Evolutionary conservation across 1,284 basidiomycete genomes (phyloP).

Genomic region (Moesziomyces globuligerus): DNA sequence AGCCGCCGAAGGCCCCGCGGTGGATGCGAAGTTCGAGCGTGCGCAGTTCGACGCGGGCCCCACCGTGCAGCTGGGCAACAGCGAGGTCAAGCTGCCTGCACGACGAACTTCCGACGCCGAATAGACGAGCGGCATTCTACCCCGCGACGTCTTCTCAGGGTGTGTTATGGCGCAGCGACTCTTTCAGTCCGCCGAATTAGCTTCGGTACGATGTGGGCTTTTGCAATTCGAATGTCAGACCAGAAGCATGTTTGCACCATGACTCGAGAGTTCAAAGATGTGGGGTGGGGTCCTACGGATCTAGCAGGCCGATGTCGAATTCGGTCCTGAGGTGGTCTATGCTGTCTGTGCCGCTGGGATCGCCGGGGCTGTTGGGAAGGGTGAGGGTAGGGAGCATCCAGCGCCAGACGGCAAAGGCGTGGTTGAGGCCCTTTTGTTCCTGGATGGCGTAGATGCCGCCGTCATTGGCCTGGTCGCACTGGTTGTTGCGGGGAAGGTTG

Average conservation of each 20-base stretch:
- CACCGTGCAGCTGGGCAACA: slow-evolving; percentile 16
- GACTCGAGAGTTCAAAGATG: no score
- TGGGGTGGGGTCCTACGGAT: slow-evolving; percentile 17
- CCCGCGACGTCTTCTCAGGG: neutral
- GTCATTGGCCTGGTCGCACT: slow-evolving; percentile 43
- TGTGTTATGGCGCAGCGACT: no score
- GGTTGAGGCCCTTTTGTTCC: slow-evolving; percentile 69
- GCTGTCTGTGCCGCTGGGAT: no score
- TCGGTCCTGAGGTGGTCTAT: slow-evolving; percentile 12
- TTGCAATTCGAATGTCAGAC: neutral
- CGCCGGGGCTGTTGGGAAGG: neutral
- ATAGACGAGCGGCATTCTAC: neutral
- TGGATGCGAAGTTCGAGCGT: slow-evolving; percentile 15
- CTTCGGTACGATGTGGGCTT: no score
- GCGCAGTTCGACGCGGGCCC: slow-evolving; percentile 25
- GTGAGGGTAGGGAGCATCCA: slow-evolving; percentile 45
- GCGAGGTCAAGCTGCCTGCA: slow-evolving; percentile 22
- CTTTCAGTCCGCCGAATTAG: no score
- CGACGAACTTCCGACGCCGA: neutral
- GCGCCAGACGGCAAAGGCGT: slow-evolving; percentile 68
- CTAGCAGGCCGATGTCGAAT: slow-evolving; percentile 34
- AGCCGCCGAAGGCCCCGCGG: slow-evolving; percentile 24
- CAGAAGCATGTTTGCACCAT: no score
- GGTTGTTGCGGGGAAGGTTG: neutral
- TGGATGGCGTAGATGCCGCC: slow-evolving; percentile 67